Base-by-base conservation (phyloP, 768 basidiomycete species). In the Mycena amicta region DNA sequence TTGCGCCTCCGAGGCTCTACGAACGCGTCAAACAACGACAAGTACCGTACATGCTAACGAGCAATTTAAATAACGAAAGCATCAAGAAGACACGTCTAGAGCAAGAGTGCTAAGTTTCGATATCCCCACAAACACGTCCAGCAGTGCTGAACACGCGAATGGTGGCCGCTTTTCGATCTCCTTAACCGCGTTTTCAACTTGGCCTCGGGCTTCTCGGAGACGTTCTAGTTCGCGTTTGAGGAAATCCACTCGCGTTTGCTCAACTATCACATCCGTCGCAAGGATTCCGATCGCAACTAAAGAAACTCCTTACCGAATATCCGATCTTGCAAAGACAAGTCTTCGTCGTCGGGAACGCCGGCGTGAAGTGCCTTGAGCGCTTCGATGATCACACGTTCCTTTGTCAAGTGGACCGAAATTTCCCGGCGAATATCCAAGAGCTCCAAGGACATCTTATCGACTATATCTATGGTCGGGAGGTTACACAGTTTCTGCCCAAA, bases 141-240 rank as follows among this genome's bases (percentile, higher is more conserved):
- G 68, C 61, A 87, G 67, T 12, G 79, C 81, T 18, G 83, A 84
- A 4, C 84, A 83, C 39, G 86, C 72, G 59, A 87, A 88, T 16
- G 85, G 85, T 55, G 73, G 67, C 52, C 68, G 71, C 52, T 78
- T 77, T 66, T 87, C 71, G 16, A 87, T 71, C 22, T 85, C 84
- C 47, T 62, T 65, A 57, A 86, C 61, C 15, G 71, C 68, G 13
- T 65, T 69, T 59, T 86, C 86, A 3, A 77, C 77, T 55, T 77
- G 76, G n/a, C 68, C 30, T 31, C 82, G 69, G 52, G 61, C 65
- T 43, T 60, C 60, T 15, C 71, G 71, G 67, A 83, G 82, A 2
- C 61, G 59, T 27, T 52, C 68, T 23, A 84, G 56, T 28, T 81
- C 72, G 4, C 46, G 50, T 52, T 79, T 71, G 1, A 80, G 53